A percentile compares a stretch with the other conserved stretches of the same genome.
phyloP scores from a whole-genome alignment of 768 basidiomycete genomes.

The Kwoniella sp. region DNA sequence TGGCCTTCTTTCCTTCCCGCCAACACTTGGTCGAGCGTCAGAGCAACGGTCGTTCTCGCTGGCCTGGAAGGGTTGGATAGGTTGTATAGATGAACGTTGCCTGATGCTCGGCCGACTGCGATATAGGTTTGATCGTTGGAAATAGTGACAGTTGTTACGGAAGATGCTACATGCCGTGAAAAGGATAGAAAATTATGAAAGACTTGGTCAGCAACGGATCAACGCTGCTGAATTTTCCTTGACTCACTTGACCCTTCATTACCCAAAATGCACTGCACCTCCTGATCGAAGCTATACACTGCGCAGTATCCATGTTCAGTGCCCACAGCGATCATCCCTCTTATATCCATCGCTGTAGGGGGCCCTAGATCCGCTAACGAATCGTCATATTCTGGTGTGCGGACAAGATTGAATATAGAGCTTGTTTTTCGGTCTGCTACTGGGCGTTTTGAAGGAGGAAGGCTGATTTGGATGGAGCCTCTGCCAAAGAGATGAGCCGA shows the following conservation, averaged over 20 bases:
- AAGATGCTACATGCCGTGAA: constrained; percentile 8
- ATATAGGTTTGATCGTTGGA: constrained; percentile 93
- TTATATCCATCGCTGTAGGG: constrained; percentile 80
- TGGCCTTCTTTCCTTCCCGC: constrained; percentile 79
- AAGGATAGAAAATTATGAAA: neutral
- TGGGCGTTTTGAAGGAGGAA: constrained; percentile 11
- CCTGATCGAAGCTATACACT: constrained; percentile 90
- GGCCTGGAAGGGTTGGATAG: constrained; percentile 69
- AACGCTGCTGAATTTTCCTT: neutral
- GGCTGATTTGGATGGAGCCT: constrained; percentile 3
- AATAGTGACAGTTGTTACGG: constrained; percentile 64
- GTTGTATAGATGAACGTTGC: constrained; percentile 84
- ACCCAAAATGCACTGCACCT: constrained; percentile 76
- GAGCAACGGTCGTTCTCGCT: constrained; percentile 64
- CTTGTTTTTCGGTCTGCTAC: constrained; percentile 2
- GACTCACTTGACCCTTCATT: constrained; percentile 66
- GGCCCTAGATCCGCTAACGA: constrained; percentile 58
- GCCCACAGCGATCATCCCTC: constrained; percentile 86
- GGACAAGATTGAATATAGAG: neutral
- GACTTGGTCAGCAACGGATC: neutral
- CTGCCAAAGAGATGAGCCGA: constrained; percentile 31
- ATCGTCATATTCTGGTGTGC: neutral
- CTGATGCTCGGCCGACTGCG: constrained; percentile 81
- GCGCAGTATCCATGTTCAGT: constrained; percentile 75
- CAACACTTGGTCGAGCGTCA: constrained; percentile 57